A percentile compares a stretch with the other conserved stretches of the same genome.
These are phyloP conservation scores for Wickerhamomyces queroliae DNA, from an alignment of 805 yeast species.

Conservation along the genomic window DNA sequence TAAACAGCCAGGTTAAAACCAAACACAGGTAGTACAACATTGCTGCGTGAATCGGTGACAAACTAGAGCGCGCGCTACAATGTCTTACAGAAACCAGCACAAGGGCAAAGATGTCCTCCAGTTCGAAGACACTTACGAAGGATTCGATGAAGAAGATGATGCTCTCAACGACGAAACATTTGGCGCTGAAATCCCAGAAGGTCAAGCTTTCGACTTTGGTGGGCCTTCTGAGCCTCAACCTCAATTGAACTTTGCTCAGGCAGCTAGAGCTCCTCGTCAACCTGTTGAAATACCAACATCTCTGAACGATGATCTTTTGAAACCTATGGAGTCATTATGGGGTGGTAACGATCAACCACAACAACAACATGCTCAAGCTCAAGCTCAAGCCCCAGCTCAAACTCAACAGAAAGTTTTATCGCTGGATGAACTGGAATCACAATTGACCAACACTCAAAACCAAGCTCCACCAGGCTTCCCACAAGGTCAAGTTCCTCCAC, in stretches of 20 bases:
- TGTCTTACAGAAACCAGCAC: conserved; percentile 10
- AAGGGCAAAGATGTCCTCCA: conserved; percentile 38
- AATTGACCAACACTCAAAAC: conserved; percentile 20
- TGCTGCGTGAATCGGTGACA: too few relatives aligned
- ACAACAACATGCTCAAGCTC: conserved; percentile 7
- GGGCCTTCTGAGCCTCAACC: conserved; percentile 24
- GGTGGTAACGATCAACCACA: conserved; percentile 24
- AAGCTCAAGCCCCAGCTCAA: too few relatives aligned
- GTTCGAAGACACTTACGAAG: conserved; percentile 81
- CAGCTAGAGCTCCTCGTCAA: conserved; percentile 24
- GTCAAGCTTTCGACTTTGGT: conserved; percentile 64
- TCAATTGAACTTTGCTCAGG: conserved; percentile 36
- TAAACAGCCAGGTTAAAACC: neutral
- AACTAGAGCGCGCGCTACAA: too few relatives aligned
- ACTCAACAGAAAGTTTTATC: conserved; percentile 46
- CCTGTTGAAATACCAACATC: conserved; percentile 3
- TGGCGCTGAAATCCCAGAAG: conserved; percentile 48
- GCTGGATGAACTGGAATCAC: conserved; percentile 82
- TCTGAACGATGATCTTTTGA: conserved; percentile 36
- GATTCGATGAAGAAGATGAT: conserved; percentile 75
- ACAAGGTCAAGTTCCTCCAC: conserved; percentile 21
- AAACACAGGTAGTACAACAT: neutral
- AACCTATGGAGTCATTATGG: conserved; percentile 75
- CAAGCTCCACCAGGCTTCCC: conserved; percentile 15
- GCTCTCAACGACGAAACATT: conserved; percentile 79